phyloP scores from a whole-genome alignment of 768 basidiomycete genomes.

The Pholiota microspora region DNA sequence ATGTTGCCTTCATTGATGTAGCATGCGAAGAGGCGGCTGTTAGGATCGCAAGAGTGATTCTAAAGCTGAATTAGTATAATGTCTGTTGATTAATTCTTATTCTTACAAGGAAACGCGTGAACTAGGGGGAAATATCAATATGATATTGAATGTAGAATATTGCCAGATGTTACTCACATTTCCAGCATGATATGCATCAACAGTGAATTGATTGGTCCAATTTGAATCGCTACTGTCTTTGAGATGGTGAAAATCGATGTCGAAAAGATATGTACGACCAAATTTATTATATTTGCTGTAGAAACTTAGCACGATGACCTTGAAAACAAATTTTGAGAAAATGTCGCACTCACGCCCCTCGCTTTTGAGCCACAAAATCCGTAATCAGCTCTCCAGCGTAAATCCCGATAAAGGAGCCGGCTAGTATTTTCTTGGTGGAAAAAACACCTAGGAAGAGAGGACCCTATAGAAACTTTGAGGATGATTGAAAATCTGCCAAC shows the following conservation, averaged over 20 bases:
- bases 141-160: neutral
- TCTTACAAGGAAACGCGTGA: conserved; percentile 84
- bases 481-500: conserved; percentile 15
- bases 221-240: conserved; percentile 28
- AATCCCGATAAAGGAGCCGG: conserved; percentile 74
- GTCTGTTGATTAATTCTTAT: neutral
- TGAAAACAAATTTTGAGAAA: neutral
- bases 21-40: conserved; percentile 66
- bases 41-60: conserved; percentile 94
- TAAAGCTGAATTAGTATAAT: conserved; percentile 24
- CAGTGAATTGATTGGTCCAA: conserved; percentile 48
- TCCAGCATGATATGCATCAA: conserved; percentile 88
- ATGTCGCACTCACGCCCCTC: conserved; percentile 57
- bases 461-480: neutral
- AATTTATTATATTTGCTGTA: conserved; percentile 69
- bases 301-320: conserved; percentile 9
- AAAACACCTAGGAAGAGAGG: conserved; percentile 81
- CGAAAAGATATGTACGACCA: conserved; percentile 79
- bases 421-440: conserved; percentile 59
- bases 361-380: conserved; percentile 60
- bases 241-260: conserved; percentile 76
- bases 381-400: conserved; percentile 84
- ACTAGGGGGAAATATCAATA: conserved; percentile 42
- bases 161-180: conserved; percentile 50
- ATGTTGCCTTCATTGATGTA: conserved; percentile 79